Percentiles rank a stretch among this genome's conserved stretches.
Evolutionary conservation across 345 rosid species (phyloP).

Genomic region (Syzygium jambos): DNA sequence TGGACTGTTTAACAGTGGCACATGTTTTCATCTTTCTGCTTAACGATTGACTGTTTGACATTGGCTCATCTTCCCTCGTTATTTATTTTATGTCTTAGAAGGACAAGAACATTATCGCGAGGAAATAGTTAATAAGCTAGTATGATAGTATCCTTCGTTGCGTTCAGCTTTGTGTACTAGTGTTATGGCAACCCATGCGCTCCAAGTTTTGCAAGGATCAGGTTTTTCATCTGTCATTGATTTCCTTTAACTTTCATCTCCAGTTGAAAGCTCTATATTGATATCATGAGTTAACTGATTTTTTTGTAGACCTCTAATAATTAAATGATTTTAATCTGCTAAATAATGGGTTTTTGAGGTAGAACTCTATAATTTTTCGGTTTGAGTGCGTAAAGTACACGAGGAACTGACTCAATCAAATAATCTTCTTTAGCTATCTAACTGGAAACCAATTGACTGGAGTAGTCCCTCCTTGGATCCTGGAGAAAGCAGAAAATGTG

Average conservation of each 20-base stretch:
- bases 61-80: not conserved
- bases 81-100: too few relatives aligned
- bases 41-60: not conserved
- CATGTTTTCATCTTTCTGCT: not conserved
- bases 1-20: not conserved
- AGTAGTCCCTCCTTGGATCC: constrained; percentile 1
- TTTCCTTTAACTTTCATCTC: not conserved
- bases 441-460: constrained; percentile 5
- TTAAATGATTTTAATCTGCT: not conserved
- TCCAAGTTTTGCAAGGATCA: not conserved
- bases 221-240: not conserved
- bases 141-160: not conserved
- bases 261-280: not conserved
- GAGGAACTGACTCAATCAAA: not conserved
- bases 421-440: not conserved
- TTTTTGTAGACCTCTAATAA: too few relatives aligned
- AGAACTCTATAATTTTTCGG: not conserved
- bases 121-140: not conserved
- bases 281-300: not conserved
- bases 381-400: not conserved
- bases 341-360: not conserved
- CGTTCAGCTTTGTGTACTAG: not conserved
- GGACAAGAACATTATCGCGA: too few relatives aligned
- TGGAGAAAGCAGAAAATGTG: not conserved
- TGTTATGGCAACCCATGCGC: not conserved